Conservation (phyloP, 768 basidiomycete species). For the Boletus vinaceobasis region DNA sequence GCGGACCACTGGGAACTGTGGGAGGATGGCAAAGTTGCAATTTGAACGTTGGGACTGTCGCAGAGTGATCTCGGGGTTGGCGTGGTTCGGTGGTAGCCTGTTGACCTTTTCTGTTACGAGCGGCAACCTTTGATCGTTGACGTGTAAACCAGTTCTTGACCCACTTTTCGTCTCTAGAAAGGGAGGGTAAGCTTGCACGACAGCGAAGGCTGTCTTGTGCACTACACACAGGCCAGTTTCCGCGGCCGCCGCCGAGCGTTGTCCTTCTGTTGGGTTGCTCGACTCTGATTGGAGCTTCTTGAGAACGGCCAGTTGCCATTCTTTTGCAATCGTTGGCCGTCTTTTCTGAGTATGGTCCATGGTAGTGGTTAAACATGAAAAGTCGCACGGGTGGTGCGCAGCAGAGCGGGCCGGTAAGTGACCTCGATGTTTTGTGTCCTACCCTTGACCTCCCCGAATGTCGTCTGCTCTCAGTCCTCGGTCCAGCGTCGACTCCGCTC, state of each 20-base stretch:
- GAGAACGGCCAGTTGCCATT: constrained; percentile 31
- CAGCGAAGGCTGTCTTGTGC: not conserved
- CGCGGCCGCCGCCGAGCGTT: constrained; percentile 17
- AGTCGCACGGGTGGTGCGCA: constrained; percentile 14
- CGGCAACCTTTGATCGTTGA: constrained; percentile 21
- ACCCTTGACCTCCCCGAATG: constrained; percentile 4
- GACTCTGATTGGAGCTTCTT: constrained; percentile 22
- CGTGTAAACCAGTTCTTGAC: constrained; percentile 30
- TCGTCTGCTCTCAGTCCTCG: not conserved
- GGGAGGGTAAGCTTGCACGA: constrained; percentile 5
- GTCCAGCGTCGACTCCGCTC: constrained; percentile 13
- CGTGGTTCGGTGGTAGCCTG: not conserved
- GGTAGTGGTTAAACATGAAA: constrained; percentile 4
- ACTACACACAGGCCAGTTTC: constrained; percentile 33
- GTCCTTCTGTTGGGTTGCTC: constrained; percentile 21
- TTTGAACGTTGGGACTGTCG: constrained; percentile 13
- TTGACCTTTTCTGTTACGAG: constrained; percentile 10
- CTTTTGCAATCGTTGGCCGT: constrained; percentile 17
- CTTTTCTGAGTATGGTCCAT: constrained; percentile 4
- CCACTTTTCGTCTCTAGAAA: constrained; percentile 28
- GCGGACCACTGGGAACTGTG: not conserved
- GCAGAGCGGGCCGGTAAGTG: not conserved
- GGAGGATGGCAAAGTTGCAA: not conserved
- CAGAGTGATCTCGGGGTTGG: not conserved
- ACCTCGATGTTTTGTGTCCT: not conserved